These are phyloP conservation scores for Pilaira anomala DNA, from an alignment of 192 early-diverging fungal species.

Conservation along the genomic window DNA sequence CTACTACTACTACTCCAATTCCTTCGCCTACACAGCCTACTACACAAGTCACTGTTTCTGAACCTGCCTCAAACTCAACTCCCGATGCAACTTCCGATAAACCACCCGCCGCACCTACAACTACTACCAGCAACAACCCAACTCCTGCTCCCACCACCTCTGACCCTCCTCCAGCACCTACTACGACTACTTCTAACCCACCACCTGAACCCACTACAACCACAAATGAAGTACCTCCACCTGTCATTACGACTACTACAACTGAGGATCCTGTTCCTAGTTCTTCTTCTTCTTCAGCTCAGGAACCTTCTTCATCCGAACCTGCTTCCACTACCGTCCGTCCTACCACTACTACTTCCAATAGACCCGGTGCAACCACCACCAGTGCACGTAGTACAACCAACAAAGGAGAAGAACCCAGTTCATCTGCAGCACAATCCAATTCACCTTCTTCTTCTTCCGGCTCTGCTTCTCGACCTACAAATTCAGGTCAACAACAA, in stretches of 20 bases:
- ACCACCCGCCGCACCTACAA: not conserved
- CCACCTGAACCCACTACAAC: not conserved
- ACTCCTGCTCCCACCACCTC: constrained; percentile 12
- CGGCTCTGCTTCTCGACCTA: not conserved
- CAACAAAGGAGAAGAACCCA: not conserved
- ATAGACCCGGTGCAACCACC: not conserved
- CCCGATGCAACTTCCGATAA: not conserved
- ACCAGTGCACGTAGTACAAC: not conserved
- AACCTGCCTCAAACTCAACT: not conserved
- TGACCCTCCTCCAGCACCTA: not conserved
- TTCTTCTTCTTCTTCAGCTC: constrained; percentile 7
- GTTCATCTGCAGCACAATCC: not conserved
- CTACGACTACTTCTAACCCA: not conserved
- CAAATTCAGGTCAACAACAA: too few species aligned
- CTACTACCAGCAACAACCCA: not conserved
- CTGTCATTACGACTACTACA: not conserved
- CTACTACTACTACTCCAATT: constrained; percentile 4
- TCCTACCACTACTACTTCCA: not conserved
- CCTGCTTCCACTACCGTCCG: too few species aligned
- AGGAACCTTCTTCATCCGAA: constrained; percentile 1
- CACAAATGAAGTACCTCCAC: not conserved
- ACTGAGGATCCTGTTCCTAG: not conserved
- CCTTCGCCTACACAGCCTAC: not conserved
- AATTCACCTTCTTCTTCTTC: not conserved
- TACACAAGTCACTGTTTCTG: not conserved